Evolutionary conservation across 257 asterid species (phyloP), one percentile per base, ranked within the genome.

Genomic region (Thymus mandschuricus): DNA sequence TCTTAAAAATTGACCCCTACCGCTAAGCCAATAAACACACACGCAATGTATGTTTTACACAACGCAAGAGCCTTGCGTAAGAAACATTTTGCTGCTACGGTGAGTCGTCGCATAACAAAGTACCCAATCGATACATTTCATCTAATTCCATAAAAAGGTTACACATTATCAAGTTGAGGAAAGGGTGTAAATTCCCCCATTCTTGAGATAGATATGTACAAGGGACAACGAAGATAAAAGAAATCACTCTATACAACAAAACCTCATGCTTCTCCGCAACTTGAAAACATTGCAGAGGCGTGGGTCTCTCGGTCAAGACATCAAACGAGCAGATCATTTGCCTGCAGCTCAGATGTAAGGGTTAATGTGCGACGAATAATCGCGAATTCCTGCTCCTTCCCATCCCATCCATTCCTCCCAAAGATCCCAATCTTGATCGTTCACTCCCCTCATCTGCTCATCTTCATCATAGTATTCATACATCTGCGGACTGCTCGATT

Each of bases 321-420:
- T 49, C 55, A 52, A n/a, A n/a, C 0, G 0, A 60, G 2, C 10
- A n/a, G 31, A 6, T 1, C 3, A 48, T 2, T 13, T 2, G 9
- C 2, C 58, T 21, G 41, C 44, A 31, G 60, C 70, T 83, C 70
- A 92, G 7, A 89, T 89, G 81, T 88, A 88, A 66, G 98, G 96
- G 33, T 91, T 94, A 61, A 94, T 70, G 40, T 89, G 99, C 9
- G 97, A 88, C 0, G 98, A 65, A 67, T 91, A 94, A 60, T 91
- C 97, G 0, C 93, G 84, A 66, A 89, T 91, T 8, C 99, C 97
- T 5, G 95, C 98, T 45, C 98, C 99, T 87, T 92, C 98, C 93
- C 93, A 95, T 27, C 98, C 99, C 97, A 88, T 95, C 98, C 98
- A 95, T 57, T 95, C 98, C 73, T 92, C 99, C 98, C 96, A 92